These are phyloP conservation scores for Kalmusia sp. DNA, from an alignment of 2,329 filamentous ascomycete genomes.

Conservation along the genomic window DNA sequence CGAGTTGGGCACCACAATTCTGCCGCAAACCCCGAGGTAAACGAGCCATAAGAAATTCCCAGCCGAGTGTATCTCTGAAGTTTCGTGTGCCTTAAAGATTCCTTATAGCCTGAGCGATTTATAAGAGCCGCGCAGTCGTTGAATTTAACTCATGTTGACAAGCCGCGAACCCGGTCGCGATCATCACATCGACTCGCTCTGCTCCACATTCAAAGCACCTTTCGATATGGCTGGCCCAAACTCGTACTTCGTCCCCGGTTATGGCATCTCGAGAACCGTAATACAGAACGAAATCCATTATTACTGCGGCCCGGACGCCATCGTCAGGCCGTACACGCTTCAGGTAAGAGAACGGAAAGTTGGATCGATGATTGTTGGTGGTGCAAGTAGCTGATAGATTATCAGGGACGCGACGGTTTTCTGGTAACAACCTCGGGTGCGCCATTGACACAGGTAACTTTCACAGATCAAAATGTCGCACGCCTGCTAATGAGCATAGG, in stretches of 20 bases:
- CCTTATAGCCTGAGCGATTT: neutral
- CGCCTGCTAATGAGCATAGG: constrained; percentile 26
- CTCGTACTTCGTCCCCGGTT: constrained; percentile 52
- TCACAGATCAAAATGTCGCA: neutral
- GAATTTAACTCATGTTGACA: neutral
- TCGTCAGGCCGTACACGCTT: constrained; percentile 51
- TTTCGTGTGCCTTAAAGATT: neutral
- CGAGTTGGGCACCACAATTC: constrained; percentile 3
- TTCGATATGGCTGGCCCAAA: constrained; percentile 40
- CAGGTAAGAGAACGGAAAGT: constrained; percentile 36
- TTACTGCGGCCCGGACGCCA: constrained; percentile 51
- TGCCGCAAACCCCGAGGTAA: neutral
- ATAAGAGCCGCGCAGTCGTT: neutral
- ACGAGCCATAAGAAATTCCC: neutral
- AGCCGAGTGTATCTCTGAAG: neutral
- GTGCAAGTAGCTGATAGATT: constrained; percentile 22
- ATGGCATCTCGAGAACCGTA: constrained; percentile 51
- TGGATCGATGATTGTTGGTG: constrained; percentile 2
- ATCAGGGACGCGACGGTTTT: constrained; percentile 51
- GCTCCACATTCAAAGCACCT: neutral
- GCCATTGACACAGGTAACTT: constrained; percentile 49
- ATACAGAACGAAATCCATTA: constrained; percentile 54
- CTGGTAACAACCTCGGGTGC: constrained; percentile 50
- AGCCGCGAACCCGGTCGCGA: neutral
- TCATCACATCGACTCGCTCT: neutral